Evolutionary conservation across 495 filamentous ascomycete genomes (phyloP), one percentile per base, ranked within the genome.

Genomic region (Xylaria grammica): DNA sequence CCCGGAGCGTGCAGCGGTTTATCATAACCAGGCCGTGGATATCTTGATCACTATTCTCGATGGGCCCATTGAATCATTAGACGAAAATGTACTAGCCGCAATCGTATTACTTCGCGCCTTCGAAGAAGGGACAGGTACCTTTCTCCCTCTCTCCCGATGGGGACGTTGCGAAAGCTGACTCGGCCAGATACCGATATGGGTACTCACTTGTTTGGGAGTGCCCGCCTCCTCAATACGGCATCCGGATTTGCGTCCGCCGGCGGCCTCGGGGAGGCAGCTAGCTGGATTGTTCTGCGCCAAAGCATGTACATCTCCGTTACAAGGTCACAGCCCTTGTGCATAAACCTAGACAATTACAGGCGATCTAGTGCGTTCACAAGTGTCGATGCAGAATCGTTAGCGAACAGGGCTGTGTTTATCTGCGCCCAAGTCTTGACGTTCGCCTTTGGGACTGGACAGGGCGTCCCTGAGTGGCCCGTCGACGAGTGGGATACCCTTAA

Each of bases 281-380:
- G 73, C 62, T 71, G 74, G 61, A 69, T 79, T 24, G 78, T 67
- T 1, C 65, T 75, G 24, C 68, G 77, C n/a, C 78, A 79, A 68
- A 75, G 78, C 45, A 66, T 79, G 19, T 68, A 74, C 53, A 75
- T 74, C 30, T 65, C 74, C 1, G 77, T 79, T 54, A 71, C 71
- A 22, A 77, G 73, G 62, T 75, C 76, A 63, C 70, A 26, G 15
- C 45, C 45, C 15, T 48, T 48, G 15, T 26, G 45, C 19, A 48
- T 48, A 24, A 48, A 48, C 20, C 9, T 48, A 3, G 20, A 48
- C 19, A 26, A 48, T 26, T 48, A 48, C 20, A 48, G 45, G 20
- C 45, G 45, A 48, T 26, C 45, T 10, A 48, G 45, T 24, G 45
- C 20, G 20, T 48, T 48, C 20, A 48, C 20, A 3, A 26, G 45